Percentiles rank a stretch among this genome's conserved stretches.
Conservation (phyloP, 129 eudicot species). For the Pseudognaphalium luteoalbum region DNA sequence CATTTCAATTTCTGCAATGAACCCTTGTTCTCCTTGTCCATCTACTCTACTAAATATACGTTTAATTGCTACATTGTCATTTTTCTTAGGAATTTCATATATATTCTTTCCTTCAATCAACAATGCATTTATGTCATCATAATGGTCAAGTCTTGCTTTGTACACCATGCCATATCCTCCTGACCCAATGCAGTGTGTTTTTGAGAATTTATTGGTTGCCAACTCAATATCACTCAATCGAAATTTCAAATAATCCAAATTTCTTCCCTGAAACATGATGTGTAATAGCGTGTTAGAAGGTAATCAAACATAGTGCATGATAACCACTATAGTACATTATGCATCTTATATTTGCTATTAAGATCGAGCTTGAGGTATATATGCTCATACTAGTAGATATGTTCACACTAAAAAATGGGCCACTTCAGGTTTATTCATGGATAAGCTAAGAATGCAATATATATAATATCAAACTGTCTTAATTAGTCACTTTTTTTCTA, state of each 20-base stretch:
- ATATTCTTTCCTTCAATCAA: background rate
- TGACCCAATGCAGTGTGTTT: background rate
- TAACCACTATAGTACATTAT: background rate
- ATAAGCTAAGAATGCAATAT: no score
- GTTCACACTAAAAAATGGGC: no score
- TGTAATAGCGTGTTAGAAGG: no score
- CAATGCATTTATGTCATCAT: background rate
- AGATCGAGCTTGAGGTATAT: no score
- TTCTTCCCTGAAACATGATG: background rate
- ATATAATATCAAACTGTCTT: no score
- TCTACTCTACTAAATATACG: background rate
- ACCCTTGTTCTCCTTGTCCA: slow-evolving; percentile 5
- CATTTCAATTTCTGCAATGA: slow-evolving; percentile 2
- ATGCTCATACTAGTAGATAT: no score
- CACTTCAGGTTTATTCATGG: no score
- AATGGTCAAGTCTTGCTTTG: background rate
- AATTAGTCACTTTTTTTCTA: no score
- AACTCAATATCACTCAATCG: background rate
- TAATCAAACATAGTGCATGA: background rate
- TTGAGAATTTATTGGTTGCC: background rate
- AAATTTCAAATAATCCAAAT: background rate
- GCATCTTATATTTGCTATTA: no score
- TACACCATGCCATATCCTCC: background rate
- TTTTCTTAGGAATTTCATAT: background rate
- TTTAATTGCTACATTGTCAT: background rate